Evolutionary conservation across 306 rosid species (phyloP).

Genomic region (Sindora glabra): DNA sequence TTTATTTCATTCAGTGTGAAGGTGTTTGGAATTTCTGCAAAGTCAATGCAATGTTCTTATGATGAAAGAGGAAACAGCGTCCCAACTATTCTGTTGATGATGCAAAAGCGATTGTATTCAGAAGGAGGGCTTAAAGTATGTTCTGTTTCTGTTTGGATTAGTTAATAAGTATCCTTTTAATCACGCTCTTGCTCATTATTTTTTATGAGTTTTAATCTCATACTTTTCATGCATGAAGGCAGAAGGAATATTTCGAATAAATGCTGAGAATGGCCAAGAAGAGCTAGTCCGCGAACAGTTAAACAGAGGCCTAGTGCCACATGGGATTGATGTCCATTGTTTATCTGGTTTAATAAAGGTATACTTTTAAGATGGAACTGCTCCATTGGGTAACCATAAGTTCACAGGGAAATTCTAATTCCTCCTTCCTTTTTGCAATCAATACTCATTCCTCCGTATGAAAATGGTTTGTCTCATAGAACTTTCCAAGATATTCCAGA

Average conservation of each 20-base stretch:
- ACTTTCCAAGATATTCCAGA: no score
- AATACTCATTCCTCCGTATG: no score
- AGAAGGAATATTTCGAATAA: constrained; percentile 85
- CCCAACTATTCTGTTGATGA: constrained; percentile 79
- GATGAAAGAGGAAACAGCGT: constrained; percentile 83
- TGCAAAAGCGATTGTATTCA: constrained; percentile 79
- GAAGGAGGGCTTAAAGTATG: constrained; percentile 81
- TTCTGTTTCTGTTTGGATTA: neutral
- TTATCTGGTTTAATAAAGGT: constrained; percentile 92
- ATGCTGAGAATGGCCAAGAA: constrained; percentile 75
- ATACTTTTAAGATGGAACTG: neutral
- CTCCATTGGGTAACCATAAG: no score
- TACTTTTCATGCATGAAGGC: constrained; percentile 41
- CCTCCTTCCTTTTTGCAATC: no score
- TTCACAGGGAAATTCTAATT: no score
- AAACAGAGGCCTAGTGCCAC: constrained; percentile 76
- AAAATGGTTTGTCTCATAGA: no score
- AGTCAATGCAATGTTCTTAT: constrained; percentile 85
- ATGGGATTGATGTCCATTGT: constrained; percentile 86
- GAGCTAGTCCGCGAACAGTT: constrained; percentile 58
- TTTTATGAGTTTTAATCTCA: constrained; percentile 17
- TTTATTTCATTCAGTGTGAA: constrained; percentile 51
- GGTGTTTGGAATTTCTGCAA: constrained; percentile 88
- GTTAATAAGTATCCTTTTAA: neutral
- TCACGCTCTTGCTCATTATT: neutral